A percentile compares a stretch with the other conserved stretches of the same genome.
phyloP scores from a whole-genome alignment of 306 rosid genomes.

The Astragalus membranaceus region DNA sequence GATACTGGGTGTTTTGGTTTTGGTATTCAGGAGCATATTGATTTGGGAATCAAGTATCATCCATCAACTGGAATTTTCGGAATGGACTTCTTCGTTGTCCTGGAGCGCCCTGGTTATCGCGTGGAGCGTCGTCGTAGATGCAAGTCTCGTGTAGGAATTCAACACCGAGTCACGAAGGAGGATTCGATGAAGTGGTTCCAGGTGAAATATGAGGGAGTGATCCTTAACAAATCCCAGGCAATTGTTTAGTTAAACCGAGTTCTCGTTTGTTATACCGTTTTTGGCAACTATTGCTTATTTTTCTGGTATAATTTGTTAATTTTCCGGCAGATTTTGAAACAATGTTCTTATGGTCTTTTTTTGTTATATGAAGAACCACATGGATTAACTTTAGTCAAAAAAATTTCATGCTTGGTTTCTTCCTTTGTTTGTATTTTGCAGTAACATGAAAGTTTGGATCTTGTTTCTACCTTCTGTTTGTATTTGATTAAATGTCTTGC shows the following conservation, averaged over 20 bases:
- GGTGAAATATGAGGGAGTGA: conserved; percentile 83
- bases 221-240: conserved; percentile 75
- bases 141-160: conserved; percentile 80
- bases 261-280: conserved; percentile 6
- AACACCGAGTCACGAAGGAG: conserved; percentile 79
- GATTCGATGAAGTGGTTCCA: conserved; percentile 96
- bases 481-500: too few species aligned
- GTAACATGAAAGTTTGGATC: too few species aligned
- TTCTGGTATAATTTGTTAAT: conserved; percentile 8
- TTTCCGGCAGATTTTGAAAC: conserved; percentile 4
- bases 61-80: conserved; percentile 88
- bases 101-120: conserved; percentile 84
- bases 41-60: conserved; percentile 82
- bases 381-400: not conserved
- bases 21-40: conserved; percentile 88
- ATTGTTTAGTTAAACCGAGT: conserved; percentile 25
- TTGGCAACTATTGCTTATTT: conserved; percentile 19
- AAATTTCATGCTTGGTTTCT: too few species aligned
- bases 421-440: too few species aligned
- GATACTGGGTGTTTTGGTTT: conserved; percentile 84
- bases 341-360: not conserved
- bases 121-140: conserved; percentile 80
- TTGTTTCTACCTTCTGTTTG: too few species aligned
- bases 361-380: not conserved
- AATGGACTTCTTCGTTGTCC: conserved; percentile 72